Conservation (phyloP, 179 eudicot species). For the Gypsophila paniculata region DNA sequence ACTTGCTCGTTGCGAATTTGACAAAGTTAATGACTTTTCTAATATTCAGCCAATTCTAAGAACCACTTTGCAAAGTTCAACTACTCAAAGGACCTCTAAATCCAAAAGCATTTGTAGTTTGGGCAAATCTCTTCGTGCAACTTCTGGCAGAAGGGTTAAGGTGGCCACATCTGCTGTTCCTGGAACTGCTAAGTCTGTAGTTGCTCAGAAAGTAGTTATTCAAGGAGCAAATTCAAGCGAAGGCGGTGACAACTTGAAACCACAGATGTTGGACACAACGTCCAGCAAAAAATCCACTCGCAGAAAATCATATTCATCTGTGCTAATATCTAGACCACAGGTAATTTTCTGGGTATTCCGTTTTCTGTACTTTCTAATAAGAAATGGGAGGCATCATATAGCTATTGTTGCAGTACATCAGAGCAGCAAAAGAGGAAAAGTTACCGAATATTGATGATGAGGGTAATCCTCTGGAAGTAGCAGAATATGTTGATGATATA, state of each 20-base stretch:
- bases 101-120: constrained; percentile 27
- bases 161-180: constrained; percentile 30
- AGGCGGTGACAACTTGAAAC: constrained; percentile 23
- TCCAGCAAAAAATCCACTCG: constrained; percentile 49
- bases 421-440: constrained; percentile 36
- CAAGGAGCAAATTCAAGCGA: constrained; percentile 27
- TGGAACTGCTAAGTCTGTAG: constrained; percentile 22
- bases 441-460: constrained; percentile 64
- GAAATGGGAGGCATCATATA: constrained; percentile 30
- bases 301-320: constrained; percentile 70
- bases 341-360: constrained; percentile 26
- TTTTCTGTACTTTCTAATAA: constrained; percentile 5
- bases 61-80: constrained; percentile 29
- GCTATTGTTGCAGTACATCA: constrained; percentile 39
- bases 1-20: constrained; percentile 1
- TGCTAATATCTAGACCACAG: constrained; percentile 65
- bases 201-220: constrained; percentile 28
- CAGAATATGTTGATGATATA: constrained; percentile 93
- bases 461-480: constrained; percentile 82
- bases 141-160: constrained; percentile 33
- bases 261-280: constrained; percentile 26
- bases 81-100: constrained; percentile 30
- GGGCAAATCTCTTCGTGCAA: constrained; percentile 33
- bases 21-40: constrained; percentile 1
- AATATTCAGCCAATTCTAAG: constrained; percentile 42